Conservation (phyloP, 2,329 filamentous ascomycete species). For the Penicillium crustosum region DNA sequence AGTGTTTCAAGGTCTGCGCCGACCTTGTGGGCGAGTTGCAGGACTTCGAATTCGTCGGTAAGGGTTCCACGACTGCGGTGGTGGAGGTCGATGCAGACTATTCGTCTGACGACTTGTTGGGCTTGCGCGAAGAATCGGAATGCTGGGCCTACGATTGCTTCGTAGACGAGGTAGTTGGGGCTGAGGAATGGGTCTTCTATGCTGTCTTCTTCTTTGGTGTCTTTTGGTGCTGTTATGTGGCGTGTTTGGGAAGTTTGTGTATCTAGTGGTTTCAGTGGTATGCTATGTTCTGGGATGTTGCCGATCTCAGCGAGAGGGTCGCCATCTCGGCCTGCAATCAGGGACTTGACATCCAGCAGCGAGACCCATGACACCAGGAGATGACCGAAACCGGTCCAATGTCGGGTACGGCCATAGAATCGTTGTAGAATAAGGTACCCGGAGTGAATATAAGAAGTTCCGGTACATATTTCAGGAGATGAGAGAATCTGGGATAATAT, state of each 20-base stretch:
- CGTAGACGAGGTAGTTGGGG: slow-evolving; percentile 34
- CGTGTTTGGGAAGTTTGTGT: not conserved
- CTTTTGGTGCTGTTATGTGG: not conserved
- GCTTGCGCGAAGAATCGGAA: slow-evolving; percentile 37
- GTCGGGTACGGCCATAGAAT: slow-evolving; percentile 28
- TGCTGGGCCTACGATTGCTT: slow-evolving; percentile 33
- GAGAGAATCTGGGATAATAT: slow-evolving; percentile 27
- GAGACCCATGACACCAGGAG: slow-evolving; percentile 36
- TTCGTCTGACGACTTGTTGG: slow-evolving; percentile 37
- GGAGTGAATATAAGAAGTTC: slow-evolving; percentile 34
- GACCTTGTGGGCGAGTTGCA: slow-evolving; percentile 39
- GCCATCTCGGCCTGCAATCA: slow-evolving; percentile 39
- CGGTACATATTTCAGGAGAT: slow-evolving; percentile 27
- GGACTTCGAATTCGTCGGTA: slow-evolving; percentile 40
- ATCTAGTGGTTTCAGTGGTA: slow-evolving; percentile 1
- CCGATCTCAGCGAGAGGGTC: slow-evolving; percentile 34
- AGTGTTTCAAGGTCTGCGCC: slow-evolving; percentile 37
- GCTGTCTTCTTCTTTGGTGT: slow-evolving; percentile 14
- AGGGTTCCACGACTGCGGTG: slow-evolving; percentile 41
- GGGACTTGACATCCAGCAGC: slow-evolving; percentile 37
- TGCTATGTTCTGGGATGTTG: slow-evolving; percentile 18
- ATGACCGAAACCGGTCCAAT: slow-evolving; percentile 32
- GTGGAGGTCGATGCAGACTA: slow-evolving; percentile 38
- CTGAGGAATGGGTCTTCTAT: slow-evolving; percentile 24
- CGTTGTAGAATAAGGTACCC: slow-evolving; percentile 32